Evolutionary conservation across 805 yeast species (phyloP), one percentile per base, ranked within the genome.

Genomic region (Kregervanrija delftensis): DNA sequence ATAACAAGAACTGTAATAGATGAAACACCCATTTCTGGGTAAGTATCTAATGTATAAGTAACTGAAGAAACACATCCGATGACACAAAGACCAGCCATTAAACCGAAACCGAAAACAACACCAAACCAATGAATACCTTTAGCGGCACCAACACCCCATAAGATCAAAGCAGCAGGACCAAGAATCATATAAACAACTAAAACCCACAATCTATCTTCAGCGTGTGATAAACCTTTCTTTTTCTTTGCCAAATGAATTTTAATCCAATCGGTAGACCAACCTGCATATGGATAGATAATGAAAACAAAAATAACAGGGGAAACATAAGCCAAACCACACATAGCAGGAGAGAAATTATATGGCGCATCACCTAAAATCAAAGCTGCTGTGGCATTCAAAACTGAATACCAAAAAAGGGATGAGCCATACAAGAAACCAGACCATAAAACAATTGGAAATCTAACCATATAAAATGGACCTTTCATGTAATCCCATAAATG

Each of bases 91-190:
- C 83, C 81, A 11, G 79, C 82, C 37, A 77, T 63, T 36, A 77
- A 56, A 2, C 83, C 86, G 50, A 76, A 65, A 2, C 82, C 83
- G 41, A 72, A 65, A 34, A 74, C 71, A 5, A 74, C 64, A 3
- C 77, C 76, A 42, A 76, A 66, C 84, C 86, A 81, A 42, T 73
- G 74, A 30, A 73, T 63, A 4, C 66, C 69, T 41, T 72, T 70
- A 40, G 72, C 71, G 0, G 85, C 81, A 10, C 84, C 86, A 37
- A 79, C 72, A 40, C 87, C 87, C 72, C 82, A 79, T 12, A 82
- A 64, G 48, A 79, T 69, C 45, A 78, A 62, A 0, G 83, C 77
- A 0, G 69, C 67, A 1, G 81, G 81, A 4, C 79, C 77, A 9
- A 79, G 52, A 33, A 80, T 60, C 55, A 67, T 64, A 48, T 73